Evolutionary conservation across 768 basidiomycete species (phyloP).

Genomic region (Polyporus arcularius): DNA sequence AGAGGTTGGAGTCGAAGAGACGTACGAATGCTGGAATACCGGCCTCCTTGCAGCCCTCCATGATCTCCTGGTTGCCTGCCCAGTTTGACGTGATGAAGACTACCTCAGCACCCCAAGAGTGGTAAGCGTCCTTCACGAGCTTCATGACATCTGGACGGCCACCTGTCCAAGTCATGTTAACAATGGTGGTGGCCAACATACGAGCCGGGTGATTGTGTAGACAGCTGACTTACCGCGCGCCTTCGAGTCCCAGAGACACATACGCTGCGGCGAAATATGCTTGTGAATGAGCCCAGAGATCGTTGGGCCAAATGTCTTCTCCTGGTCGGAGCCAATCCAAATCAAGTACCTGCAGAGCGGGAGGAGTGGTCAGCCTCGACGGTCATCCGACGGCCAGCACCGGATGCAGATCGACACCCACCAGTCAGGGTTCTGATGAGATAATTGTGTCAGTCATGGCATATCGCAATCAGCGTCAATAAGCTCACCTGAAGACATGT

Average conservation of each 20-base stretch:
- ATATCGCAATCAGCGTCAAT: background rate
- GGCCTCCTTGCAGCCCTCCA: slow-evolving; percentile 39
- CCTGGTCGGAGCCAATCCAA: slow-evolving; percentile 47
- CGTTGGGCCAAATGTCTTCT: slow-evolving; percentile 46
- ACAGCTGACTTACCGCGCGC: slow-evolving; percentile 29
- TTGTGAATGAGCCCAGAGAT: slow-evolving; percentile 41
- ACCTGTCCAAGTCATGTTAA: slow-evolving; percentile 21
- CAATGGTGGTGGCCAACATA: background rate
- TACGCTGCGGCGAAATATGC: slow-evolving; percentile 40
- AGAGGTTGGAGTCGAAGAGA: background rate
- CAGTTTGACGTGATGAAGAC: slow-evolving; percentile 47
- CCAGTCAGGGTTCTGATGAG: slow-evolving; percentile 34
- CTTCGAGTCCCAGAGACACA: slow-evolving; percentile 45
- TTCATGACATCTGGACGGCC: slow-evolving; percentile 42
- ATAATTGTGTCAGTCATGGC: no score
- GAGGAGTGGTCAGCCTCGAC: background rate
- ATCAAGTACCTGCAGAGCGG: slow-evolving; percentile 37
- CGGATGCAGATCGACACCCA: slow-evolving; percentile 20
- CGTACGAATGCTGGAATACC: slow-evolving; percentile 41
- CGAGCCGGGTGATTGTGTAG: background rate
- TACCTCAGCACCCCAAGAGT: slow-evolving; percentile 41
- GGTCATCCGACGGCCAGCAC: background rate
- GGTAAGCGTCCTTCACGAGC: slow-evolving; percentile 38
- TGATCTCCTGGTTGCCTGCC: slow-evolving; percentile 43
- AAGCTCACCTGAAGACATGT: slow-evolving; percentile 40